Conservation (phyloP, 345 rosid species). For the Camelina laxa region DNA sequence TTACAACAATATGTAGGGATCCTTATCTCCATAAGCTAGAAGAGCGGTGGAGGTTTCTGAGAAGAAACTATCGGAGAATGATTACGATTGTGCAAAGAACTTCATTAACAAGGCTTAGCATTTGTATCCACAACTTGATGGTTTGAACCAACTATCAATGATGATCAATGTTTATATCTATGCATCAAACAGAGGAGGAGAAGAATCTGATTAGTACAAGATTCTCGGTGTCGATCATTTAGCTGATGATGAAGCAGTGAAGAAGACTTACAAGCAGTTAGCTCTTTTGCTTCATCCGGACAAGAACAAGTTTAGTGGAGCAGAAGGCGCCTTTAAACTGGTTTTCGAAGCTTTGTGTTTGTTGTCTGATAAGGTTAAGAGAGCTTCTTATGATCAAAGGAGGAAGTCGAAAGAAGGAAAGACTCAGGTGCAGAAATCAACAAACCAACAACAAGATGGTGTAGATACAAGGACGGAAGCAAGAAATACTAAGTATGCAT, state of each 20-base stretch:
- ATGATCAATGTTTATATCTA: slow-evolving; percentile 56
- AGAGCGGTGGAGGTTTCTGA: slow-evolving; percentile 54
- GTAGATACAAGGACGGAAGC: too few relatives aligned
- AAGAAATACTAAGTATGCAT: too few relatives aligned
- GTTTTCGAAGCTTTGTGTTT: slow-evolving; percentile 72
- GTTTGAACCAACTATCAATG: slow-evolving; percentile 56
- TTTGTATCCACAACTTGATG: slow-evolving; percentile 65
- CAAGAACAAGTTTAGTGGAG: neutral
- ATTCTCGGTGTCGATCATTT: slow-evolving; percentile 58
- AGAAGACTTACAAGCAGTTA: slow-evolving; percentile 58
- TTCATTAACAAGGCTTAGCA: slow-evolving; percentile 68
- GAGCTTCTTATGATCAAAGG: slow-evolving; percentile 56
- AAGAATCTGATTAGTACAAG: neutral
- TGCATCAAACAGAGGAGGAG: slow-evolving; percentile 57
- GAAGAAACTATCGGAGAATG: slow-evolving; percentile 58
- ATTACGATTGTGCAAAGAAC: slow-evolving; percentile 61
- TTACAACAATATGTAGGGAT: too few relatives aligned
- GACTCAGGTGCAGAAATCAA: too few relatives aligned
- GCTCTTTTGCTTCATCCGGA: neutral
- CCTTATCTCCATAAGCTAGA: too few relatives aligned
- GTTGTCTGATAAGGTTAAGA: slow-evolving; percentile 64
- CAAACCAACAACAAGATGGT: too few relatives aligned
- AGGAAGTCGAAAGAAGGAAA: too few relatives aligned
- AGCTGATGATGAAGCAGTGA: slow-evolving; percentile 63
- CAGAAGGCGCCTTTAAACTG: slow-evolving; percentile 50